A percentile compares a stretch with the other conserved stretches of the same genome.
These are phyloP conservation scores for Spiromastix sp. DNA, from an alignment of 2,329 filamentous ascomycete genomes.

Conservation along the genomic window DNA sequence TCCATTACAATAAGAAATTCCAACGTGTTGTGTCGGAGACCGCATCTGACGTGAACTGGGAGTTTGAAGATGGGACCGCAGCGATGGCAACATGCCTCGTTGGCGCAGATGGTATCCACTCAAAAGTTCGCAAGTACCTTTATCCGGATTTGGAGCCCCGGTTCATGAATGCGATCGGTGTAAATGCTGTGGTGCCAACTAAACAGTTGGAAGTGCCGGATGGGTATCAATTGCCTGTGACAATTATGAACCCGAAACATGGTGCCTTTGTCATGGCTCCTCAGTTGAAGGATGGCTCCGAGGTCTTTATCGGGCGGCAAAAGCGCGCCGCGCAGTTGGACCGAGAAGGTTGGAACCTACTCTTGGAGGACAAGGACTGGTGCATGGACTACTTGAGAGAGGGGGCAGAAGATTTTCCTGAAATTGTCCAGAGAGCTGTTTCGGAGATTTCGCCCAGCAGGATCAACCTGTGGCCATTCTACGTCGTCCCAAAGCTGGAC, in stretches of 20 bases:
- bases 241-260: slow-evolving; percentile 31
- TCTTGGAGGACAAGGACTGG: slow-evolving; percentile 32
- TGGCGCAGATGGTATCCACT: slow-evolving; percentile 52
- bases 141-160: slow-evolving; percentile 39
- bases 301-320: slow-evolving; percentile 41
- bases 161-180: slow-evolving; percentile 39
- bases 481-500: slow-evolving; percentile 37
- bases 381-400: slow-evolving; percentile 26
- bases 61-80: slow-evolving; percentile 38
- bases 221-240: slow-evolving; percentile 38
- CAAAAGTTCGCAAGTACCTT: slow-evolving; percentile 42
- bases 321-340: slow-evolving; percentile 28
- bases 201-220: too few species aligned
- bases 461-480: slow-evolving; percentile 43
- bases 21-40: slow-evolving; percentile 32
- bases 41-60: slow-evolving; percentile 33
- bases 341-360: slow-evolving; percentile 33
- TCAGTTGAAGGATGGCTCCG: slow-evolving; percentile 39
- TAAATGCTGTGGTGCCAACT: too few species aligned
- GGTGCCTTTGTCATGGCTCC: slow-evolving; percentile 44
- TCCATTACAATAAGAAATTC: slow-evolving; percentile 42
- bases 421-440: slow-evolving; percentile 28
- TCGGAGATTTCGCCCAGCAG: slow-evolving; percentile 25
- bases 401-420: slow-evolving; percentile 23
- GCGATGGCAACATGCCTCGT: slow-evolving; percentile 37